Evolutionary conservation across 108 stramenopile species (phyloP), one percentile per base, ranked within the genome.

Genomic region (Parmales sp.): DNA sequence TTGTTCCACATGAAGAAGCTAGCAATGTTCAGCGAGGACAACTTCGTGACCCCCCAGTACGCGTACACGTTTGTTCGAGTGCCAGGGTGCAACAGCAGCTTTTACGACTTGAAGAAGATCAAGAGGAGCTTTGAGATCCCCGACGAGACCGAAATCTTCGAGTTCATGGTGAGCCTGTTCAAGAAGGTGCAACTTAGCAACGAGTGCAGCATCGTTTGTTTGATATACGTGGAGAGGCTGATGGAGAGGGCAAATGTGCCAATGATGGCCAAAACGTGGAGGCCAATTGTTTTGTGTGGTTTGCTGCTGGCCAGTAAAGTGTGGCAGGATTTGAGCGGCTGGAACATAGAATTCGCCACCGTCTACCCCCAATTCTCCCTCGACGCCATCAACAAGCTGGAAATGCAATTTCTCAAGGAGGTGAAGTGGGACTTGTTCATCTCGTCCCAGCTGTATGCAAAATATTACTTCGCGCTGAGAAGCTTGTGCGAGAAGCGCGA

Each of bases 381-480:
- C 34, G 83, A 90, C 31, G 78, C 86, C 38, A 97, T 99, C 74
- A 91, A 92, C 77, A 76, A 76, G 22, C 77, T 98, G 68, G 98
- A 98, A 74, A 64, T 81, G 1, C 51, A 77, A 72, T 96, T 96
- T 78, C 74, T 97, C 37, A 80, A 85, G 48, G 80, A 81, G 38
- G 78, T 98, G 54, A 86, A 93, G 72, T 98, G 95, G 96, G 91
- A 97, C 74, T 79, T 99, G 38, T 95, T 92, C 78, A 95, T 98
- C 76, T 92, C 95, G 8, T 41, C 0, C 41, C 80, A 82, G 37
- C 80, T 84, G n/a, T 99, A 97, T 73, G 98, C 97, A 28, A 97
- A 99, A 74, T 98, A 97, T 76, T 98, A 97, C 82, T 98, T 99
- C 71, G 97, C 96, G 11, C 78, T 98, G 13, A 84, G 98, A 36